A percentile compares a stretch with the other conserved stretches of the same genome.
phyloP scores from a whole-genome alignment of 2,329 filamentous ascomycete genomes.

The Penicillium sclerotiorum region DNA sequence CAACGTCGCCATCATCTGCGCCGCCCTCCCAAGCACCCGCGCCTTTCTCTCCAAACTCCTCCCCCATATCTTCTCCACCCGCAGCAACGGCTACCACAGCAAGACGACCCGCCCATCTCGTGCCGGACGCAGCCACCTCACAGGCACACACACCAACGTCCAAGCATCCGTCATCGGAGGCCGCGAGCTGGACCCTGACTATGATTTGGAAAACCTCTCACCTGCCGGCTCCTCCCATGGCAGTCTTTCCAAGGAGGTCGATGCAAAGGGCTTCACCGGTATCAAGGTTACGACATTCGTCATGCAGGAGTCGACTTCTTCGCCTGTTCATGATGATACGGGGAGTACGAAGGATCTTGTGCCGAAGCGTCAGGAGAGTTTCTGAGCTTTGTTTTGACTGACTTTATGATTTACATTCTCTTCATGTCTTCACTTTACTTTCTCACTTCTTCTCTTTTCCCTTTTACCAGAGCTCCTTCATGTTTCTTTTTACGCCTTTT shows the following conservation, averaged over 20 bases:
- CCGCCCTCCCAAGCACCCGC: conserved; percentile 39
- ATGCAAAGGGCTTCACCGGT: conserved; percentile 11
- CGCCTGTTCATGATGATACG: conserved; percentile 18
- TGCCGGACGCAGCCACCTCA: conserved; percentile 18
- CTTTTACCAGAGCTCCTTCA: not conserved
- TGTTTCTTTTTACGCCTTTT: not conserved
- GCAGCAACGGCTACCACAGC: conserved; percentile 27
- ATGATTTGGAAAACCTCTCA: conserved; percentile 21
- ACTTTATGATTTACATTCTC: not conserved
- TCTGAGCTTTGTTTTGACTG: conserved; percentile 10
- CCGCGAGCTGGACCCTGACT: conserved; percentile 5
- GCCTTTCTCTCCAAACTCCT: conserved; percentile 30
- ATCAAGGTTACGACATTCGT: conserved; percentile 36
- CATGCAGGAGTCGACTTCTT: conserved; percentile 22
- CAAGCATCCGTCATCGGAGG: conserved; percentile 27
- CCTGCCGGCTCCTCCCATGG: conserved; percentile 2
- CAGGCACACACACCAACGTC: conserved; percentile 20
- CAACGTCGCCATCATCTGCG: conserved; percentile 47
- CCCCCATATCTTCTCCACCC: conserved; percentile 32
- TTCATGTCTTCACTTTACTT: conserved; percentile 1
- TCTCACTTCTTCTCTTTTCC: not conserved
- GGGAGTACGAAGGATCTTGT: conserved; percentile 30
- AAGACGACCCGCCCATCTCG: conserved; percentile 20
- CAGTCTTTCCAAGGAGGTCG: conserved; percentile 4
- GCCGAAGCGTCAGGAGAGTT: conserved; percentile 10